Base-by-base conservation (phyloP, 257 asterid species). In the Gentiana dahurica region DNA sequence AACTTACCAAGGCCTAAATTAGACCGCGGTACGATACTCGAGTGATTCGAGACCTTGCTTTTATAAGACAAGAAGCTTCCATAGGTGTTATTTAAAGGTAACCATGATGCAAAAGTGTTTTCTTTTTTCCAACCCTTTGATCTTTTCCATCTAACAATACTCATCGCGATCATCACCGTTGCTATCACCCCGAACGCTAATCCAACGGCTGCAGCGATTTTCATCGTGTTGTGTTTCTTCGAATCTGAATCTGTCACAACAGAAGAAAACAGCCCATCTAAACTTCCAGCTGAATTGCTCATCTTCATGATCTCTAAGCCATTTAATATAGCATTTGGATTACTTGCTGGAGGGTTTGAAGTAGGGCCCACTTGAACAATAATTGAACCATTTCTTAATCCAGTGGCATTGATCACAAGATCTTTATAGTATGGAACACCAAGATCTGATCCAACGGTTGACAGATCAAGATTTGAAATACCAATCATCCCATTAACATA, bases 231-330 rank as follows among this genome's bases (percentile, higher is more conserved):
- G 33, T 52, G 68, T 1, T 64, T 34, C 41, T 66, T 65, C n/a
- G 60, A 37, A 1, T 63, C 80, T 34, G 33, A 34, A 43, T 68
- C 49, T 15, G 49, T 32, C 37, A 75, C 79, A 8, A 61, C 68
- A 3, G 85, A 64, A 8, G 95, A 75, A 69, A 87, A 87, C 55
- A 87, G 51, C 0, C 98, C 98, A 56, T 91, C 95, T 68, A 91
- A 68, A 55, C 95, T 91, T 3, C 86, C 81, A 0, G 81, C 98
- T 1, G 78, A 71, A 67, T 87, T 88, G 81, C 97, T 87, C 64
- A 87, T 10, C 82, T 91, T 91, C 90, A 91, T 76, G 74, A 85
- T 84, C 80, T 91, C 98, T 68, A 91, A 36, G 2, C 95, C 97
- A 51, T 91, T 91, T 5, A 91, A 63, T 51, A 91, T 78, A n/a